Conservation (phyloP, 176 grass and related monocot genomes). For the Bolboschoenus planiculmis region DNA sequence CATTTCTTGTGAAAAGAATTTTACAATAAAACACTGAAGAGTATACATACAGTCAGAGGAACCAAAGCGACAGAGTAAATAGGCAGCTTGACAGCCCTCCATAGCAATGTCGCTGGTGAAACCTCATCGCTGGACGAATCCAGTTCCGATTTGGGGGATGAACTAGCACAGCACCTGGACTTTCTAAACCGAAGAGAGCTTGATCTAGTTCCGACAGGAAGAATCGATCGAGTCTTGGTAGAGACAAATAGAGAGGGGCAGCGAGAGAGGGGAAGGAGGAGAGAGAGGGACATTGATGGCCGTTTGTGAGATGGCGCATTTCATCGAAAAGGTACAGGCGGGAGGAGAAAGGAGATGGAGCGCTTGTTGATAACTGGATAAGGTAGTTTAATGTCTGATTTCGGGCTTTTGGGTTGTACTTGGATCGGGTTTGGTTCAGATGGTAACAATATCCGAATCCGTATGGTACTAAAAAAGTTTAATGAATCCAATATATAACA, state of each 20-base stretch:
- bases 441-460: not conserved
- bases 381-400: not conserved
- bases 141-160: not conserved
- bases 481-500: not conserved
- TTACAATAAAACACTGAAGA: not conserved
- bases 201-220: not conserved
- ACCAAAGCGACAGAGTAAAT: conserved; percentile 79
- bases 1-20: not conserved
- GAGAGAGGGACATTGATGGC: conserved; percentile 37
- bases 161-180: not conserved
- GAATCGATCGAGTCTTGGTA: not conserved
- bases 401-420: not conserved
- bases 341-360: not conserved
- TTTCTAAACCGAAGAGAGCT: not conserved
- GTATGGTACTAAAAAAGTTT: not conserved
- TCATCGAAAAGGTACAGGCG: conserved; percentile 10
- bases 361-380: conserved; percentile 29
- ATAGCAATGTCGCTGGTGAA: conserved; percentile 47
- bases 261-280: conserved; percentile 17
- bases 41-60: conserved; percentile 52
- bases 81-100: conserved; percentile 80
- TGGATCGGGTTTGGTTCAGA: not conserved
- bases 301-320: conserved; percentile 18
- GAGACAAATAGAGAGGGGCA: conserved; percentile 28
- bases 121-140: conserved; percentile 27